Conservation (phyloP, 78 protist species). For the Creolimax fragrantissima region DNA sequence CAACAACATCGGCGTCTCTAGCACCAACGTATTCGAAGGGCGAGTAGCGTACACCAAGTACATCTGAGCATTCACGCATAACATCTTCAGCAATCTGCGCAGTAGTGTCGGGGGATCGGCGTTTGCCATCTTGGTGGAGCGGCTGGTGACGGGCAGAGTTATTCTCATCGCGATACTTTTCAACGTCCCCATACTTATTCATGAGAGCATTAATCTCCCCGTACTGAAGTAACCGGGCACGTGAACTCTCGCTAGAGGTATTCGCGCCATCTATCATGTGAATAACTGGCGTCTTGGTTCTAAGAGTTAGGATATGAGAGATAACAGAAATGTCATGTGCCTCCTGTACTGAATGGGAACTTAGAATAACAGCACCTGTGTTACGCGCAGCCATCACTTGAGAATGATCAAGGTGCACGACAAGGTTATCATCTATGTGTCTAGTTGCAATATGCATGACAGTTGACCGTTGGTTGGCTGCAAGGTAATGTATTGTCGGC, state of each 20-base stretch:
- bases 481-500: neutral
- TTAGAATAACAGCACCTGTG: constrained; percentile 1
- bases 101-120: neutral
- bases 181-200: neutral
- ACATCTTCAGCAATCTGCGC: neutral
- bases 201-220: neutral
- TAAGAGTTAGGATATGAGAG: neutral
- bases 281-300: neutral
- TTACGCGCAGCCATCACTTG: neutral
- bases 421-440: neutral
- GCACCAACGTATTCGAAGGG: constrained; percentile 22
- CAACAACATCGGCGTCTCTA: neutral
- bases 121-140: neutral
- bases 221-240: neutral
- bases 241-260: neutral
- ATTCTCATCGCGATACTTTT: neutral
- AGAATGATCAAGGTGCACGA: neutral
- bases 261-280: constrained; percentile 20
- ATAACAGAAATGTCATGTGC: constrained; percentile 14
- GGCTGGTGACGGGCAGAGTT: neutral
- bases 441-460: constrained; percentile 15
- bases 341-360: constrained; percentile 11
- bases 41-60: neutral
- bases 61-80: neutral
- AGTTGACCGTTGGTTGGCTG: neutral